Evolutionary conservation across 2,329 filamentous ascomycete species (phyloP), one percentile per base, ranked within the genome.

Genomic region (Paracorniculantispora psalliotae): DNA sequence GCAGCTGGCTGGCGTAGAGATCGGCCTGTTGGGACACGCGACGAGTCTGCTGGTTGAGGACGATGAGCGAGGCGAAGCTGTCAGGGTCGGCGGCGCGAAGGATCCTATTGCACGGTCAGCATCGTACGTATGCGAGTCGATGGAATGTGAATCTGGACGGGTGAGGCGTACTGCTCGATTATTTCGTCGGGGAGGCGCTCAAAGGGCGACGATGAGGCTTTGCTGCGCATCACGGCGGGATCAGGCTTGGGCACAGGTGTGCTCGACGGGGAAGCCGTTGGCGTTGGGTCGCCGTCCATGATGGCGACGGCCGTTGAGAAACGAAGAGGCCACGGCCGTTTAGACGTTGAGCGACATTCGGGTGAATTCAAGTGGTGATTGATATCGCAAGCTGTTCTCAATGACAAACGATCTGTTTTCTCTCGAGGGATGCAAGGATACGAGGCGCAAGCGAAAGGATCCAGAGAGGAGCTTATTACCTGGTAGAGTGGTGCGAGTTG

Each of bases 11-110:
- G 41, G 79, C 78, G 69, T 88, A 89, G 59, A 89, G 80, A 63
- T 85, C 77, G 25, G 82, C 73, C 64, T 84, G 82, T 67, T 88
- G 84, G 12, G 86, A 86, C 62, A 85, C 80, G 58, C 77, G 77
- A 61, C 84, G 78, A 85, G 86, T 89, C 74, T 84, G 85, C 52
- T 80, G 75, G 74, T 87, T 88, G 63, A 89, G 74, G 55, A 88
- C 73, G 48, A 85, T 73, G 62, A 89, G 79, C 39, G 86, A 89
- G 47, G 86, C 86, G 71, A 89, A 89, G 61, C 79, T 81, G 70
- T 84, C 81, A 49, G 86, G 79, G 62, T 85, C 83, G 63, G 83
- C 78, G 39, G 78, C 75, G 64, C 78, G 77, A 39, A 89, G 77
- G 64, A 89, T 87, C 66, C 86, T 89, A 65, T n/a, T 49, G 23